phyloP scores from a whole-genome alignment of 257 asterid species.

The Nicotiana knightiana region DNA sequence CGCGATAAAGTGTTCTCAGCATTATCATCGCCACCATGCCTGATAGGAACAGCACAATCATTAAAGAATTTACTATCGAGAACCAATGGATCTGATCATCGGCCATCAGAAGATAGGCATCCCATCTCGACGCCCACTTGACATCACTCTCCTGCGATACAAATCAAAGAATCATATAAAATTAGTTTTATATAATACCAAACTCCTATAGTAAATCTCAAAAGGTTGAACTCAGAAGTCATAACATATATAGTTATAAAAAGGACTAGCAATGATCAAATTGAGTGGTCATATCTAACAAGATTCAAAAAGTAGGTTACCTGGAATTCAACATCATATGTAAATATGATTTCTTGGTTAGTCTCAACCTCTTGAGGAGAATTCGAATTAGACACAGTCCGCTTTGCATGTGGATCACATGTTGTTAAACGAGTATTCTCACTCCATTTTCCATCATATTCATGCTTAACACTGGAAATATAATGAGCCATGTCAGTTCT shows the following conservation, averaged over 20 bases:
- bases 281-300: neutral
- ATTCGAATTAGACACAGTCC: slow-evolving; percentile 41
- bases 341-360: slow-evolving; percentile 60
- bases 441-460: slow-evolving; percentile 51
- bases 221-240: neutral
- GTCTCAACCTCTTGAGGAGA: slow-evolving; percentile 69
- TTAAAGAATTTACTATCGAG: slow-evolving; percentile 65
- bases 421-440: slow-evolving; percentile 45
- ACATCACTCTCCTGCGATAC: slow-evolving; percentile 63
- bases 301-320: slow-evolving; percentile 19
- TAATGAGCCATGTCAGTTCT: slow-evolving; percentile 1
- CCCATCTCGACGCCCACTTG: slow-evolving; percentile 92
- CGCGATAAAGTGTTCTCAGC: slow-evolving; percentile 69
- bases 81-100: slow-evolving; percentile 87
- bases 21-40: slow-evolving; percentile 85
- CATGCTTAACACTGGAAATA: slow-evolving; percentile 55
- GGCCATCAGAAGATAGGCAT: slow-evolving; percentile 64
- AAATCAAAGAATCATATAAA: slow-evolving; percentile 9
- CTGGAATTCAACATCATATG: slow-evolving; percentile 63
- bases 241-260: neutral
- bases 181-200: neutral
- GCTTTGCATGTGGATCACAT: slow-evolving; percentile 61
- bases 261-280: neutral
- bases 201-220: neutral
- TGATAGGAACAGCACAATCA: slow-evolving; percentile 80